Evolutionary conservation across 805 yeast species (phyloP).

Genomic region (Ogataea minuta): DNA sequence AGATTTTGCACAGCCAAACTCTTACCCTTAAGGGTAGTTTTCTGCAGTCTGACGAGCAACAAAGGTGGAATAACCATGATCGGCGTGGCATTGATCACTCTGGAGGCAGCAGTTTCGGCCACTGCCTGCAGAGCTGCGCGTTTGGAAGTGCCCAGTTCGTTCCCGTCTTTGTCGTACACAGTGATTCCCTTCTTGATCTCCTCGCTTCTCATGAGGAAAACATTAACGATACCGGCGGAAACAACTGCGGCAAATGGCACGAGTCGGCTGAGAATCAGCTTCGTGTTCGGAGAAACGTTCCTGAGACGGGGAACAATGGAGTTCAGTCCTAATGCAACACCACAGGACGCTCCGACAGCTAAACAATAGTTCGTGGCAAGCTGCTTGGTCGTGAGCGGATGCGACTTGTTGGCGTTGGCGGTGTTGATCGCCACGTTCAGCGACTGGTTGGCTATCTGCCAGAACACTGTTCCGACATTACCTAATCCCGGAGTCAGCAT

Average conservation of each 20-base stretch:
- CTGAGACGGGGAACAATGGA: constrained; percentile 85
- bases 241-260: constrained; percentile 99
- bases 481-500: constrained; percentile 96
- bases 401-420: constrained; percentile 93
- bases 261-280: constrained; percentile 71
- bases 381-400: constrained; percentile 80
- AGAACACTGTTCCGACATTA: constrained; percentile 84
- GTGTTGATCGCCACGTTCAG: constrained; percentile 95
- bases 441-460: constrained; percentile 98
- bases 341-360: constrained; percentile 93
- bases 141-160: constrained; percentile 70
- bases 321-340: constrained; percentile 92
- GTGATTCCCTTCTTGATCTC: constrained; percentile 84
- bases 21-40: constrained; percentile 63
- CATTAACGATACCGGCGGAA: constrained; percentile 93
- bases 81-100: constrained; percentile 96
- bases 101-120: constrained; percentile 92
- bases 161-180: constrained; percentile 62
- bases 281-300: constrained; percentile 65
- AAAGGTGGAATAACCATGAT: constrained; percentile 96
- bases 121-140: constrained; percentile 91
- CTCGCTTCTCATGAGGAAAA: constrained; percentile 94
- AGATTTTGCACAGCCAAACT: constrained; percentile 61
- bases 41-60: constrained; percentile 73
- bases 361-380: constrained; percentile 73